Conservation (phyloP, 768 basidiomycete species). For the Termitomyces sp. region DNA sequence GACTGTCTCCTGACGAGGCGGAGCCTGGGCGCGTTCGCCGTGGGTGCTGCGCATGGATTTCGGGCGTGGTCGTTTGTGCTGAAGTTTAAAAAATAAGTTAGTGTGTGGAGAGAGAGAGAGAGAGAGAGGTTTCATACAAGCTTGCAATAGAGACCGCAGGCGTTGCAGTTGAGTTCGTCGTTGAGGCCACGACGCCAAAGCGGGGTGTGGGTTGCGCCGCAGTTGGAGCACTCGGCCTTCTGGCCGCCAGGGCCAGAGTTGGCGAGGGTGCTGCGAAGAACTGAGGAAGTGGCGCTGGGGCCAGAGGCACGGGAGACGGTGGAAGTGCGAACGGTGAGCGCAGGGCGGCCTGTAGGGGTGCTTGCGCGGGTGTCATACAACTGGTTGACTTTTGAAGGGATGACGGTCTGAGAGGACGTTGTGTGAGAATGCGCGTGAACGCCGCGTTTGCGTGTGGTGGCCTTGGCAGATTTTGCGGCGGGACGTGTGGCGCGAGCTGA, state of each 20-base stretch:
- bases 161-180: constrained; percentile 87
- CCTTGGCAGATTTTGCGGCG: constrained; percentile 5
- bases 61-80: constrained; percentile 87
- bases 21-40: constrained; percentile 62
- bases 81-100: neutral
- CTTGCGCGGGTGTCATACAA: constrained; percentile 29
- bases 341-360: constrained; percentile 42
- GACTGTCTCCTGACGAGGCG: constrained; percentile 62
- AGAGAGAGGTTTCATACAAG: constrained; percentile 41
- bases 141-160: constrained; percentile 85
- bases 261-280: constrained; percentile 23
- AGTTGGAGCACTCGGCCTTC: constrained; percentile 85
- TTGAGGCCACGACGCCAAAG: constrained; percentile 84
- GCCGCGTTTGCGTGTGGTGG: constrained; percentile 16
- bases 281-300: constrained; percentile 56
- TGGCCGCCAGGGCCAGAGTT: constrained; percentile 49
- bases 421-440: constrained; percentile 29
- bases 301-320: constrained; percentile 48
- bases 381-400: constrained; percentile 53
- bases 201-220: constrained; percentile 84
- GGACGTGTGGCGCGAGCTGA: constrained; percentile 20
- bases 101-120: too few species aligned
- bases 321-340: constrained; percentile 53
- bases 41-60: constrained; percentile 81
- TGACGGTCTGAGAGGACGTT: constrained; percentile 45